Evolutionary conservation across 306 rosid species (phyloP).

Genomic region (Dryas octopetala): DNA sequence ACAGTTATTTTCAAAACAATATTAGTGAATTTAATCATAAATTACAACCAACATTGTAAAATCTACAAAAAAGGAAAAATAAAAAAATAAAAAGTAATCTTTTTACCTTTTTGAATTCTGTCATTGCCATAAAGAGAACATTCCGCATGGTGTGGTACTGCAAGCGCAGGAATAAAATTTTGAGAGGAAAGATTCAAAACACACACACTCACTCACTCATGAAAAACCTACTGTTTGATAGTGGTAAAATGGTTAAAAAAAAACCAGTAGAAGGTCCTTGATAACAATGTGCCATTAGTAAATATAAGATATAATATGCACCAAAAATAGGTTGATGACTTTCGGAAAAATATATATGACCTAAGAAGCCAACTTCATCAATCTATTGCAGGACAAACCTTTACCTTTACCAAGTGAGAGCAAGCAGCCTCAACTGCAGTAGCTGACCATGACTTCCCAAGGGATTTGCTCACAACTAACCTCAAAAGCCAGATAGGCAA

Average conservation of each 20-base stretch:
- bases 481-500: constrained; percentile 57
- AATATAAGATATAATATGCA: not conserved
- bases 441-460: constrained; percentile 80
- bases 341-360: not conserved
- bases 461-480: constrained; percentile 48
- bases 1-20: constrained; percentile 2
- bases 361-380: constrained; percentile 3
- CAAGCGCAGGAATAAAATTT: constrained; percentile 13
- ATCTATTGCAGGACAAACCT: constrained; percentile 20
- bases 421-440: constrained; percentile 74
- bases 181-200: not conserved
- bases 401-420: constrained; percentile 83
- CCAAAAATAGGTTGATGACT: not conserved
- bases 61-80: constrained; percentile 15
- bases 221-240: not conserved
- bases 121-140: constrained; percentile 71
- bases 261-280: not conserved
- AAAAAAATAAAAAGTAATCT: too few relatives aligned
- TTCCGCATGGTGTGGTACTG: constrained; percentile 90
- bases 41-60: not conserved
- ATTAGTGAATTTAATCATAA: not conserved
- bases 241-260: constrained; percentile 3
- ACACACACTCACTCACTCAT: not conserved
- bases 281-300: constrained; percentile 1
- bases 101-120: constrained; percentile 70